These are phyloP conservation scores for Amanita brunnescens DNA, from an alignment of 768 basidiomycete species.

Conservation along the genomic window DNA sequence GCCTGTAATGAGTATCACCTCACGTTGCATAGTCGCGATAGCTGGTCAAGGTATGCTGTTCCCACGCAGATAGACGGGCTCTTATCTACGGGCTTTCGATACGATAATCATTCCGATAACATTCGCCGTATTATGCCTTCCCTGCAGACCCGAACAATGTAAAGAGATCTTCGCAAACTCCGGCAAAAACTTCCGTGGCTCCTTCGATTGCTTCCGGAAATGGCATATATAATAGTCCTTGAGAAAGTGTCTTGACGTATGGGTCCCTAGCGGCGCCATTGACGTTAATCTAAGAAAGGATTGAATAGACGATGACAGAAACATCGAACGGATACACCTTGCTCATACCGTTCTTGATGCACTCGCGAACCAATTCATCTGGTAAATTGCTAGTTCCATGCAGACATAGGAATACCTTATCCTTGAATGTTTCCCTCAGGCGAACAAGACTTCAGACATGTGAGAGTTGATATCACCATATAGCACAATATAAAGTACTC, in stretches of 20 bases:
- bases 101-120: not conserved
- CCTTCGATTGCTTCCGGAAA: slow-evolving; percentile 39
- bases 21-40: not conserved
- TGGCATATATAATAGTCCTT: slow-evolving; percentile 23
- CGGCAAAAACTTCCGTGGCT: slow-evolving; percentile 33
- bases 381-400: slow-evolving; percentile 39
- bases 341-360: slow-evolving; percentile 37
- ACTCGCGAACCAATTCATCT: slow-evolving; percentile 34
- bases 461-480: not conserved
- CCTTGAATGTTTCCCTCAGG: slow-evolving; percentile 26
- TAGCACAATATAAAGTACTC: slow-evolving; percentile 2
- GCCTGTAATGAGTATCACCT: slow-evolving; percentile 34
- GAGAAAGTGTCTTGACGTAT: slow-evolving; percentile 27
- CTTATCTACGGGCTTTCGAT: not conserved
- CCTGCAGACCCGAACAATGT: slow-evolving; percentile 31
- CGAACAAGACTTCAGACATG: slow-evolving; percentile 27
- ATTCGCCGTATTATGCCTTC: slow-evolving; percentile 12
- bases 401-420: slow-evolving; percentile 29
- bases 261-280: slow-evolving; percentile 40
- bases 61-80: not conserved
- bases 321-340: slow-evolving; percentile 20
- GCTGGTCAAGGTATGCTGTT: not conserved
- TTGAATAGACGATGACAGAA: not conserved
- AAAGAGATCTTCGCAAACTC: slow-evolving; percentile 33
- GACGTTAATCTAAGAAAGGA: slow-evolving; percentile 28